A percentile compares a stretch with the other conserved stretches of the same genome.
Evolutionary conservation across 257 asterid species (phyloP).

Genomic region (Linderniella brevidens): DNA sequence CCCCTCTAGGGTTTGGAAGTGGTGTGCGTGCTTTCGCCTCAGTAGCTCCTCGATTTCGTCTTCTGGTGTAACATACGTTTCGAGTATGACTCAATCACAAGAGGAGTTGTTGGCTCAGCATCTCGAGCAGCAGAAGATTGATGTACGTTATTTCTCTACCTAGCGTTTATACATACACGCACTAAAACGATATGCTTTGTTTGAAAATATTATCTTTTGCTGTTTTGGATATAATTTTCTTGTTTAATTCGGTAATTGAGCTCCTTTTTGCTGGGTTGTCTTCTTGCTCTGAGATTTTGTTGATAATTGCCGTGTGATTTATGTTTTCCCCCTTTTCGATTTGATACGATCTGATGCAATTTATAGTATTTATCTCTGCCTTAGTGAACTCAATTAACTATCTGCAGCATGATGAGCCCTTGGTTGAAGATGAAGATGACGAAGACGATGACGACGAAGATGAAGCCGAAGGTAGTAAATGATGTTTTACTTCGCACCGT

Average conservation of each 20-base stretch:
- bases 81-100: conserved; percentile 34
- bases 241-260: too few species aligned
- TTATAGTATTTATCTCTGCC: neutral
- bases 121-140: conserved; percentile 32
- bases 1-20: too few species aligned
- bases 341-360: neutral
- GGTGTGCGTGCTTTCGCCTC: neutral
- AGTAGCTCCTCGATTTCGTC: neutral
- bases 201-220: neutral
- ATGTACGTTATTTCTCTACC: conserved; percentile 13
- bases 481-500: too few species aligned
- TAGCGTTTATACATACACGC: neutral
- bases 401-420: conserved; percentile 36
- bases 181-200: neutral
- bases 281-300: too few species aligned
- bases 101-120: conserved; percentile 37
- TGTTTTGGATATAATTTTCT: too few species aligned
- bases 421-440: conserved; percentile 41
- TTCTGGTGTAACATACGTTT: neutral
- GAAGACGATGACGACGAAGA: conserved; percentile 44
- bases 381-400: neutral
- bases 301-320: too few species aligned
- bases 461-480: conserved; percentile 30
- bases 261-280: too few species aligned
- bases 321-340: neutral